Evolutionary conservation across 768 basidiomycete species (phyloP), one percentile per base, ranked within the genome.

Genomic region (Inosperma sp.): DNA sequence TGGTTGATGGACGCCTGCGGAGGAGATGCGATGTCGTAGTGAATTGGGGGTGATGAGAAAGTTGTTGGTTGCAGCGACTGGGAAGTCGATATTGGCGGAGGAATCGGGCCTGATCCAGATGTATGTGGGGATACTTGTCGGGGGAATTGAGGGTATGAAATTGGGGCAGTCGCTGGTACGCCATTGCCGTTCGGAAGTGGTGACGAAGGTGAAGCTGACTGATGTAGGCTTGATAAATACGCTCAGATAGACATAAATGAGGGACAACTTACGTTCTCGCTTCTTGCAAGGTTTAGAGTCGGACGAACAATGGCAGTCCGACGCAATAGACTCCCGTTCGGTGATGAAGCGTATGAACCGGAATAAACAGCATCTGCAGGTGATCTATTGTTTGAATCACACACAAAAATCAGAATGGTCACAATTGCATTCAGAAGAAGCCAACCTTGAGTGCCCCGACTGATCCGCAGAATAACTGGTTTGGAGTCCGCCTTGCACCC

Each of bases 1-100:
- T 85, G 82, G 58, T 90, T 90, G 55, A 92, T 83, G 23, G 92
- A 90, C 8, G 89, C 90, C 65, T 82, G 85, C 2, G 93, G 92
- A 9, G 90, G 93, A 1, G 86, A 77, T 0, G 87, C 72, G 25
- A 80, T 76, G 50, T 68, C 70, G 56, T 76, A 76, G 25, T 68
- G 61, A 40, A 74, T 54, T 8, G 72, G 67, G 16, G 75, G 60
- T 51, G 76, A 69, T 1, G 75, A 73, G 75, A 73, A 54, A 23
- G 43, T 59, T 47, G 29, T 64, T 66, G 45, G 71, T 63, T 40
- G 61, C 50, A 53, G 74, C 58, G 5, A 76, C 65, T 40, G 74
- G 70, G 65, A 29, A 78, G 78, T 71, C 82, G 80, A 73, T 74
- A 71, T 26, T 59, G 55, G 42, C 49, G 25, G 49, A 51, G 26